Conservation (phyloP, 164 flowering plant species). For the Annona squamosa region DNA sequence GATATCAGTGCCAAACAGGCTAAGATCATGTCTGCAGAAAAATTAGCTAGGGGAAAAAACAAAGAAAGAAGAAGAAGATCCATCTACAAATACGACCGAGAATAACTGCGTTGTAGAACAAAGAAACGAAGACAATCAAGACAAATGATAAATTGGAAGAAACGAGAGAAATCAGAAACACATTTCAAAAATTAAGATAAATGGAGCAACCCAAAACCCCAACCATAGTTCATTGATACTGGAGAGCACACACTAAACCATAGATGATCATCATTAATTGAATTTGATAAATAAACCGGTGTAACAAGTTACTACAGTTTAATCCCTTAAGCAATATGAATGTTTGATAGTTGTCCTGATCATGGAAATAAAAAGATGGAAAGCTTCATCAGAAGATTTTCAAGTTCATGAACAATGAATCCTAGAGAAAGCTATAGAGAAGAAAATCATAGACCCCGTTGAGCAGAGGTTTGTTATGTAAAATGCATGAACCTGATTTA, state of each 20-base stretch:
- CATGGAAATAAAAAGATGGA: background rate
- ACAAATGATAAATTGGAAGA: background rate
- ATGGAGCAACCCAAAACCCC: background rate
- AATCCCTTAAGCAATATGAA: background rate
- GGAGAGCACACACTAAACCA: background rate
- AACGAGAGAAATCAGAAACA: background rate
- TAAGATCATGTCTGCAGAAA: background rate
- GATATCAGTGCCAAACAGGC: background rate
- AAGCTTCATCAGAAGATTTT: background rate
- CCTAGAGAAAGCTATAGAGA: background rate
- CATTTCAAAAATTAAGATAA: background rate
- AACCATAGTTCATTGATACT: background rate
- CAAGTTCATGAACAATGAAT: background rate
- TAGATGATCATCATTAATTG: background rate
- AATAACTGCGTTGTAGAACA: background rate
- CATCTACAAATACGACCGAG: background rate
- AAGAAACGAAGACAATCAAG: background rate
- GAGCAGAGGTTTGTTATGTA: background rate
- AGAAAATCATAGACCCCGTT: background rate
- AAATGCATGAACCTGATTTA: slow-evolving; percentile 25
- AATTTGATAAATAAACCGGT: background rate
- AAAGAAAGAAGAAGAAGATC: background rate
- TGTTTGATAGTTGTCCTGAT: no score
- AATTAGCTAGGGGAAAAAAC: background rate
- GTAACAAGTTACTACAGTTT: background rate